Percentiles rank a stretch among this genome's conserved stretches.
Evolutionary conservation across 164 flowering plant species (phyloP).

Genomic region (Annona cherimola): DNA sequence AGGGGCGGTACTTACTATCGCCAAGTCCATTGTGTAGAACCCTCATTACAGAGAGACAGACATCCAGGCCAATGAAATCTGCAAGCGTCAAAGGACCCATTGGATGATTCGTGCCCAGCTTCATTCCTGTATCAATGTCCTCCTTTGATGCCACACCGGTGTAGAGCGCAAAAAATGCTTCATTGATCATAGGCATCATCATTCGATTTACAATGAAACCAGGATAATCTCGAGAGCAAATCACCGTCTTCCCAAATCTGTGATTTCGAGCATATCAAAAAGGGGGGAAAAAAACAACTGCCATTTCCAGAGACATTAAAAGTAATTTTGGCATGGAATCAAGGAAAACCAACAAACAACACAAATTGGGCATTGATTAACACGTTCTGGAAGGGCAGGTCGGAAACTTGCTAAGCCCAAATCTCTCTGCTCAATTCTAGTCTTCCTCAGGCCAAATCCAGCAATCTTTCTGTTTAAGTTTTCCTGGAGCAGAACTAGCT

Average conservation of each 20-base stretch:
- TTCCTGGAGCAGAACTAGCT: no score
- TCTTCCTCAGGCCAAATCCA: no score
- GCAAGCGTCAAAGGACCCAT: conserved; percentile 97
- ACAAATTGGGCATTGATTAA: background rate
- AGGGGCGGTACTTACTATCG: conserved; percentile 74
- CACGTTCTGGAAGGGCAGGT: background rate
- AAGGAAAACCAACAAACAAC: background rate
- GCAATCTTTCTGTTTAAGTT: no score
- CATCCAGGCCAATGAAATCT: conserved; percentile 89
- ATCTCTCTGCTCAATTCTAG: no score
- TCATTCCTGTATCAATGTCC: conserved; percentile 91
- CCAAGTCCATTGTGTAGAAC: conserved; percentile 87
- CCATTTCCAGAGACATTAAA: background rate
- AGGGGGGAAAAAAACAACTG: background rate
- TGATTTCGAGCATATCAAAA: conserved; percentile 8
- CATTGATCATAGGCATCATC: conserved; percentile 97
- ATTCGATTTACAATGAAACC: conserved; percentile 91
- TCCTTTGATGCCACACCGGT: conserved; percentile 94
- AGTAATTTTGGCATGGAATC: background rate
- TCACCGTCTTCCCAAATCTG: conserved; percentile 80
- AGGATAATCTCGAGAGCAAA: conserved; percentile 81
- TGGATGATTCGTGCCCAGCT: conserved; percentile 94
- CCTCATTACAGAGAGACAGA: conserved; percentile 78
- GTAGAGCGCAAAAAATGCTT: conserved; percentile 76
- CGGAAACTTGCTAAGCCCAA: no score